Base-by-base conservation (phyloP, 768 basidiomycete species). In the Kockovaella imperatae region DNA sequence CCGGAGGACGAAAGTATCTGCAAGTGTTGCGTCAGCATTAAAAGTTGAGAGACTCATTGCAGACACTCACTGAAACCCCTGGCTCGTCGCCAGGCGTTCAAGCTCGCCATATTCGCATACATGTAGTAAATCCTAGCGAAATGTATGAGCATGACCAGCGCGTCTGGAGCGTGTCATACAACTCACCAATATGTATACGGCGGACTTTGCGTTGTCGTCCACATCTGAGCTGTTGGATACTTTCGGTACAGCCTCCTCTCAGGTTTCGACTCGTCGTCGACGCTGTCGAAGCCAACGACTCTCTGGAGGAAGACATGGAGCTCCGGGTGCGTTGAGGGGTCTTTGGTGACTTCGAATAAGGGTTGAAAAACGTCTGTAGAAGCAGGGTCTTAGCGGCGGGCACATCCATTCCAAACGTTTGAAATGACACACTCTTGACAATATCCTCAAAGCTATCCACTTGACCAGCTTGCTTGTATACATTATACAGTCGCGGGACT, bases 241-340 rank as follows among this genome's bases (percentile, higher is more conserved):
- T 95, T 97, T 62, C 83, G 84, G 66, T 95, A 85, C 36, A 95
- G 82, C 23, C 95, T 76, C 47, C 89, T 76, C 71, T 99, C 95
- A 0, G 81, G 76, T 73, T 96, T 97, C 2, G 87, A 90, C 73
- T 99, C 95, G 60, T 99, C 95, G 59, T 99, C 95, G 18, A 99
- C 95, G n/a, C 84, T 90, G 62, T 97, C 95, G 64, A 99, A 95
- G 4, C 95, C 95, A 43, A 97, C 72, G 5, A 97, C 90, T 4
- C 95, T 83, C 70, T 95, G 90, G 28, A 99, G 74, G 75, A 99
- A 91, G 29, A 93, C 77, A 65, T 97, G 93, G 10, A 99, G 77
- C 61, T 97, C 91, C 0, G 93, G 95, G 62, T 97, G 93, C 2
- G 79, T 81, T 2, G 75, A 71, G 0, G 95, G 95, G 67, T 97